Base-by-base conservation (phyloP, 441 rosid genomes). In the Syzygium malaccense region DNA sequence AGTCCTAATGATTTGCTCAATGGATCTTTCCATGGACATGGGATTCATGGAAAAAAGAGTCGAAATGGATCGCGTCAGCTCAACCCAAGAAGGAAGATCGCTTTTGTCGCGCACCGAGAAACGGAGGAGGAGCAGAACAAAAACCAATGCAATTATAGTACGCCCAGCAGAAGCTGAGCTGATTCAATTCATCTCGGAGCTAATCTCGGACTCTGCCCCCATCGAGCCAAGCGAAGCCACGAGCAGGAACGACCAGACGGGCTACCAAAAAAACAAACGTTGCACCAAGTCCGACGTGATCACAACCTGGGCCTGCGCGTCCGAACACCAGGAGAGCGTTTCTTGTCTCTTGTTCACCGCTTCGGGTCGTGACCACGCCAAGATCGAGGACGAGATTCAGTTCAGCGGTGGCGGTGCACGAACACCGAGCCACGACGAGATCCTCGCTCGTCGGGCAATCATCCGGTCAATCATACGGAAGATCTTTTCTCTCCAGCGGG, bases 301-400 rank as follows among this genome's bases (percentile, higher is more conserved):
- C 79, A 45, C 83, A 28, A 20, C n/a, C 11, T 13, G 53, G 53
- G 68, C 68, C 68, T 1, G 17, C 32, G 18, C 14, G 32, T 28
- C 68, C 68, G 68, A 13, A 60, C 3, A 28, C 17, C 68, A 0
- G 14, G 13, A 28, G n/a, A 57, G 32, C 15, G 18, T 13, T 53
- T 14, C 17, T 32, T 0, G 32, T 14, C 13, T 6, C 83, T 13
- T 0, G 8, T 18, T 75, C 51, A 11, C 83, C n/a, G 1, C 23
- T 13, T 12, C 51, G 4, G 75, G 51, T 41, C 17, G 83, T 0
- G 83, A 41, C 18, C 83, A 25, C n/a, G 53, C 83, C 25, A 23
- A 6, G 83, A 41, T 23, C 51, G 6, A 41, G 83, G 11, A 4
- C 51, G 83, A 60, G 17, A 28, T 5, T 60, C 14, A 28, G 68